A percentile compares a stretch with the other conserved stretches of the same genome.
phyloP scores from a whole-genome alignment of 148 eudicot species.

The Agrostemma githago region DNA sequence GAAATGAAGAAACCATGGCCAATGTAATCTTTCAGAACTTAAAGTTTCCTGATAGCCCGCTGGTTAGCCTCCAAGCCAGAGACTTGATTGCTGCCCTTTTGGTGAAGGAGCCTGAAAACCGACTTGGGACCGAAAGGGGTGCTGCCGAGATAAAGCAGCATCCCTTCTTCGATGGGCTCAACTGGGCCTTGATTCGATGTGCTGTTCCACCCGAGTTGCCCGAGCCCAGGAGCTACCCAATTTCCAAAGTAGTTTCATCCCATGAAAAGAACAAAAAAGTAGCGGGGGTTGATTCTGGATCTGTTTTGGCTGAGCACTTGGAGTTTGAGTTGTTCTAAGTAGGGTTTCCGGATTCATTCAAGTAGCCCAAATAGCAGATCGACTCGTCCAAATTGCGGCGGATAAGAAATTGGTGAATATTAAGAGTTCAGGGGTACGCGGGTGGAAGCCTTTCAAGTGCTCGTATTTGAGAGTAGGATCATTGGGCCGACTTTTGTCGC shows the following conservation, averaged over 20 bases:
- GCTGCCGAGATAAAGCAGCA: slow-evolving; percentile 93
- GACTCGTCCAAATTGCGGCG: not conserved
- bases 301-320: slow-evolving; percentile 44
- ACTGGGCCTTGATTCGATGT: slow-evolving; percentile 97
- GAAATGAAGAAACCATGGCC: slow-evolving; percentile 79
- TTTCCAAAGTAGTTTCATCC: slow-evolving; percentile 19
- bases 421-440: slow-evolving; percentile 2
- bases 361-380: too few relatives aligned
- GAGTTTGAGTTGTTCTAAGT: slow-evolving; percentile 70
- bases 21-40: slow-evolving; percentile 67
- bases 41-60: slow-evolving; percentile 72
- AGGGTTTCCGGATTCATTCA: not conserved
- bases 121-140: slow-evolving; percentile 76
- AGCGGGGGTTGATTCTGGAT: slow-evolving; percentile 42
- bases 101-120: slow-evolving; percentile 72
- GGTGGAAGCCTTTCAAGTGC: not conserved
- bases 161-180: slow-evolving; percentile 79
- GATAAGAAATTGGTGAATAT: not conserved
- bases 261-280: slow-evolving; percentile 40
- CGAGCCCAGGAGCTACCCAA: slow-evolving; percentile 33
- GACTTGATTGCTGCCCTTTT: slow-evolving; percentile 66
- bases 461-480: slow-evolving; percentile 24
- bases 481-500: slow-evolving; percentile 17
- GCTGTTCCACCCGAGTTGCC: slow-evolving; percentile 80
- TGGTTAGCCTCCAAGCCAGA: slow-evolving; percentile 77